phyloP scores from a whole-genome alignment of 176 grass and related monocot genomes.

The Rhynchospora breviuscula region DNA sequence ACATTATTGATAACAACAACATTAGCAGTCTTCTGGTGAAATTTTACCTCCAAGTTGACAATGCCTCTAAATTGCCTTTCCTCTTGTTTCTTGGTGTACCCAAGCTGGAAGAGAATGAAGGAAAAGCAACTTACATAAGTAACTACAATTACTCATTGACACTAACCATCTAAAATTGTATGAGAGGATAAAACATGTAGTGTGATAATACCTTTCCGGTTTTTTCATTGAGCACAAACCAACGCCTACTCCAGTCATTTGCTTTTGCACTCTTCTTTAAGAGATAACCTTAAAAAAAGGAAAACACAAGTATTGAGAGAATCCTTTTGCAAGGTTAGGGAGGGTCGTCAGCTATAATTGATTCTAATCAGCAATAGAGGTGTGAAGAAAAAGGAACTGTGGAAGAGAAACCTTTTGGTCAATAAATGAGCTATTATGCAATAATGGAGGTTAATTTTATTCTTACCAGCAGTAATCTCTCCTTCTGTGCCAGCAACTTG shows the following conservation, averaged over 20 bases:
- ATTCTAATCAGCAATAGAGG: neutral
- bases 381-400: constrained; percentile 1
- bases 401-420: neutral
- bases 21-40: neutral
- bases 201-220: constrained; percentile 72
- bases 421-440: neutral
- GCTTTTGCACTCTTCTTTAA: constrained; percentile 89
- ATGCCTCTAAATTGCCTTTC: constrained; percentile 83
- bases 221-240: constrained; percentile 91
- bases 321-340: neutral
- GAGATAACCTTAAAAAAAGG: constrained; percentile 50
- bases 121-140: neutral
- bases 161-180: neutral
- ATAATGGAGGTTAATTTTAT: neutral
- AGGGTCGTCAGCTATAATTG: neutral
- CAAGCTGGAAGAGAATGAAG: constrained; percentile 53
- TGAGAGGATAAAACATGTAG: neutral
- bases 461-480: constrained; percentile 89
- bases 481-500: constrained; percentile 77
- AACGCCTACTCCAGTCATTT: constrained; percentile 76
- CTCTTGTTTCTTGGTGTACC: constrained; percentile 94
- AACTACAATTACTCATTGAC: neutral
- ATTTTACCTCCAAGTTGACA: constrained; percentile 68
- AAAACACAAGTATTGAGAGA: neutral
- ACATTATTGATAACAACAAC: constrained; percentile 1